phyloP scores from a whole-genome alignment of 768 basidiomycete genomes.

The Kondoa subrosea region DNA sequence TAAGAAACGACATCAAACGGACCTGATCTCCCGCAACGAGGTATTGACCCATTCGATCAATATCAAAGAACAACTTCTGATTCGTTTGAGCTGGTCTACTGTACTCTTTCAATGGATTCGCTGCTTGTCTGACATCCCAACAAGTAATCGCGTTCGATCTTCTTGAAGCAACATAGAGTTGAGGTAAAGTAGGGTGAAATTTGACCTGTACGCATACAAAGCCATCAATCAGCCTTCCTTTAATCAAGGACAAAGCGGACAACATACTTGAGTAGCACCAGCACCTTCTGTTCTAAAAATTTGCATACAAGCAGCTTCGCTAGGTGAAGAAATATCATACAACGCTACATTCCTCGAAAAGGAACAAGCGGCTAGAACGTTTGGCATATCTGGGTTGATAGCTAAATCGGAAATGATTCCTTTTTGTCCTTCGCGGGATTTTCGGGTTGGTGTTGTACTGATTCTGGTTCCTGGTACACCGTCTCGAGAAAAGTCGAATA shows the following conservation, averaged over 20 bases:
- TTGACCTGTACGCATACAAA: slow-evolving; percentile 39
- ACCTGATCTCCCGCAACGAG: slow-evolving; percentile 17
- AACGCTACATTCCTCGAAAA: slow-evolving; percentile 36
- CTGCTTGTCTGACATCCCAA: slow-evolving; percentile 60
- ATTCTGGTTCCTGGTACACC: slow-evolving; percentile 53
- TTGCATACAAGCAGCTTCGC: slow-evolving; percentile 39
- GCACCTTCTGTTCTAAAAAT: slow-evolving; percentile 24
- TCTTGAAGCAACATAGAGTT: slow-evolving; percentile 65
- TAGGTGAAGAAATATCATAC: slow-evolving; percentile 39
- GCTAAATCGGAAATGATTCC: slow-evolving; percentile 75
- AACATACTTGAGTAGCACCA: slow-evolving; percentile 13
- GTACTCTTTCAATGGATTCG: slow-evolving; percentile 35
- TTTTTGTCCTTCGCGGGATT: slow-evolving; percentile 70
- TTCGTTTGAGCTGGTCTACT: slow-evolving; percentile 42
- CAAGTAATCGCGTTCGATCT: slow-evolving; percentile 46
- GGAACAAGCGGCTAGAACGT: slow-evolving; percentile 64
- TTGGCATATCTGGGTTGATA: slow-evolving; percentile 49
- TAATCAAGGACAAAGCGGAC: slow-evolving; percentile 35
- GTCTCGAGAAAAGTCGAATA: slow-evolving; percentile 58
- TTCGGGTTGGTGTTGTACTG: slow-evolving; percentile 53
- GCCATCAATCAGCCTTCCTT: not conserved
- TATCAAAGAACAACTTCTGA: slow-evolving; percentile 51
- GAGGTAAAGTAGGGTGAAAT: slow-evolving; percentile 57
- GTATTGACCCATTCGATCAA: slow-evolving; percentile 11
- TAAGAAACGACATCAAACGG: not conserved